A percentile compares a stretch with the other conserved stretches of the same genome.
phyloP scores from a whole-genome alignment of 257 asterid species.

The Verbena officinalis region DNA sequence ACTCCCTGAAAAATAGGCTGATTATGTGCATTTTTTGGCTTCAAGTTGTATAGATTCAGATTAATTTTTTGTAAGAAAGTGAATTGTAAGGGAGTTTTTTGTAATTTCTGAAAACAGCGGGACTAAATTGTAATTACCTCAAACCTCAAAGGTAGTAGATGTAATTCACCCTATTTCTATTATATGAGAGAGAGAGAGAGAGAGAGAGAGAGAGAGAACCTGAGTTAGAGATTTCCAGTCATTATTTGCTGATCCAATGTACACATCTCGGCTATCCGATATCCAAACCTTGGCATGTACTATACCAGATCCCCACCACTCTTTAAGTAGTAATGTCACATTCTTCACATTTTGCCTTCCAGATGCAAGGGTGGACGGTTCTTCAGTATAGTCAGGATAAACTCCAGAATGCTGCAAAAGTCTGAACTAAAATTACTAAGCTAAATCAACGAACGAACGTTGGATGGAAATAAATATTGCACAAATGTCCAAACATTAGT shows the following conservation, averaged over 20 bases:
- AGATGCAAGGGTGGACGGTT: slow-evolving; percentile 66
- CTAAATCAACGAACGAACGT: too few species aligned
- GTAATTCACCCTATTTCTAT: too few species aligned
- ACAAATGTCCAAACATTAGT: neutral
- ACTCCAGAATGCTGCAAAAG: slow-evolving; percentile 90
- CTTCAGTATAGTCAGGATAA: slow-evolving; percentile 78
- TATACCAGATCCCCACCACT: slow-evolving; percentile 93
- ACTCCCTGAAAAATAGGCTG: too few species aligned
- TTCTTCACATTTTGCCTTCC: slow-evolving; percentile 79
- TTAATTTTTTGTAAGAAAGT: too few species aligned
- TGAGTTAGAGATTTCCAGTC: slow-evolving; percentile 95
- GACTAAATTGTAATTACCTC: too few species aligned
- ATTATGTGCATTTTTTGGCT: too few species aligned
- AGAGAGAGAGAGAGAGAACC: too few species aligned
- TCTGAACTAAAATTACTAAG: slow-evolving; percentile 50
- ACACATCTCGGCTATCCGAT: slow-evolving; percentile 69
- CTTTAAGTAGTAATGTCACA: slow-evolving; percentile 62
- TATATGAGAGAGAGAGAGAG: too few species aligned
- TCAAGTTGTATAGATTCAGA: too few species aligned
- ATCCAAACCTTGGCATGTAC: slow-evolving; percentile 94
- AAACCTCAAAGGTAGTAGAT: too few species aligned
- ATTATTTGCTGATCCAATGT: slow-evolving; percentile 89
- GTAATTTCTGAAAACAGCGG: too few species aligned
- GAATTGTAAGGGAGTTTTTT: too few species aligned
- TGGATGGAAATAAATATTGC: neutral